These are phyloP conservation scores for Flaveria bidentis DNA, from an alignment of 129 eudicot genomes.

Conservation along the genomic window DNA sequence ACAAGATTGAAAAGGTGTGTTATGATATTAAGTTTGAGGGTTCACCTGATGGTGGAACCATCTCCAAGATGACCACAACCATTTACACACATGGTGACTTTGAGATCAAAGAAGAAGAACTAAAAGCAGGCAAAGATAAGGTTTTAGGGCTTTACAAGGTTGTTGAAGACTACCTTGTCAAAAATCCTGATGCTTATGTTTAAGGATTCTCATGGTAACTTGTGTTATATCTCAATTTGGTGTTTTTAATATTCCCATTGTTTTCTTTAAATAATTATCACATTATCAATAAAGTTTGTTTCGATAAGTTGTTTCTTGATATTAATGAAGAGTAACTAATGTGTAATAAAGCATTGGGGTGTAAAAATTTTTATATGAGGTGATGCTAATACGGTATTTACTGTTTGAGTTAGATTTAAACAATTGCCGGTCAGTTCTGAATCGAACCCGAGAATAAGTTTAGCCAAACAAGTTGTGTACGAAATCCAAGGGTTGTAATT, in stretches of 20 bases:
- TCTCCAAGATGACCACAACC: conserved; percentile 53
- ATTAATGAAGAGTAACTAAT: background rate
- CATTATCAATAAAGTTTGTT: background rate
- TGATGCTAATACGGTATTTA: too few relatives aligned
- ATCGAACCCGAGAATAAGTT: too few relatives aligned
- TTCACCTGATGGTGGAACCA: conserved; percentile 44
- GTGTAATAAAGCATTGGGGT: background rate
- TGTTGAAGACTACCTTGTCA: conserved; percentile 62
- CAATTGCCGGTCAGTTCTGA: too few relatives aligned
- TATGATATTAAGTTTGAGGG: conserved; percentile 56
- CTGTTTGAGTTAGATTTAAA: too few relatives aligned
- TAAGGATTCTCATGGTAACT: conserved; percentile 18
- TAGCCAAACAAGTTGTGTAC: too few relatives aligned
- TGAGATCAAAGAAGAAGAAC: conserved; percentile 49
- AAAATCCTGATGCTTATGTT: conserved; percentile 59
- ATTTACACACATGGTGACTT: conserved; percentile 42
- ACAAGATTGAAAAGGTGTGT: conserved; percentile 47
- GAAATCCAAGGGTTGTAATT: too few relatives aligned
- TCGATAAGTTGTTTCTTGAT: background rate
- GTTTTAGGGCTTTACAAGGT: conserved; percentile 56
- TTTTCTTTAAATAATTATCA: background rate
- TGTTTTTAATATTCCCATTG: background rate
- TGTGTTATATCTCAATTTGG: background rate
- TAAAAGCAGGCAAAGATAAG: conserved; percentile 58
- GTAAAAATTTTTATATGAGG: too few relatives aligned